Conservation (phyloP, 148 eudicot species). For the Amaranthus cruentus region DNA sequence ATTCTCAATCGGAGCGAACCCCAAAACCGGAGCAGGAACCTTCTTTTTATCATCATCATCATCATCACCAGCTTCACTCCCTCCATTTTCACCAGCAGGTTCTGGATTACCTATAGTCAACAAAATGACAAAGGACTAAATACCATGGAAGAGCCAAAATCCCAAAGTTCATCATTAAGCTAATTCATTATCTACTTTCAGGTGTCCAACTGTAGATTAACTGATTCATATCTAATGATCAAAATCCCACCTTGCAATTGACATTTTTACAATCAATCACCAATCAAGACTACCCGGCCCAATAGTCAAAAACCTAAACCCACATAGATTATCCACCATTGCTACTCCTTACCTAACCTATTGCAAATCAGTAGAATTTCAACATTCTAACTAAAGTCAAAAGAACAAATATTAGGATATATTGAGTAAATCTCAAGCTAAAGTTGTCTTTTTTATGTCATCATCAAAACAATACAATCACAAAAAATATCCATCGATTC, state of each 20-base stretch:
- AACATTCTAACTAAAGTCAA: constrained; percentile 7
- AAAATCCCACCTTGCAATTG: neutral
- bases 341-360: neutral
- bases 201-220: too few species aligned
- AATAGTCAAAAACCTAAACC: constrained; percentile 24
- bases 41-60: constrained; percentile 40
- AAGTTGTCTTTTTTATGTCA: too few species aligned
- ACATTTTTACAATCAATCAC: neutral
- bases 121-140: neutral
- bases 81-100: constrained; percentile 24
- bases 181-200: neutral
- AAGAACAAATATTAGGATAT: neutral
- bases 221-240: neutral
- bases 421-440: too few species aligned
- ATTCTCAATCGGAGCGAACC: constrained; percentile 36
- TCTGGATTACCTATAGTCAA: constrained; percentile 36
- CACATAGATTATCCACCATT: constrained; percentile 17
- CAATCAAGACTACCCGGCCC: neutral
- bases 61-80: neutral
- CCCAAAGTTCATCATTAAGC: neutral
- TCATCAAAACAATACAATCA: neutral
- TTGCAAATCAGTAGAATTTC: neutral
- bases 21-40: constrained; percentile 38
- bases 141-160: constrained; percentile 2
- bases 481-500: neutral